Conservation (phyloP, 768 basidiomycete species). For the Rickenella mellea region DNA sequence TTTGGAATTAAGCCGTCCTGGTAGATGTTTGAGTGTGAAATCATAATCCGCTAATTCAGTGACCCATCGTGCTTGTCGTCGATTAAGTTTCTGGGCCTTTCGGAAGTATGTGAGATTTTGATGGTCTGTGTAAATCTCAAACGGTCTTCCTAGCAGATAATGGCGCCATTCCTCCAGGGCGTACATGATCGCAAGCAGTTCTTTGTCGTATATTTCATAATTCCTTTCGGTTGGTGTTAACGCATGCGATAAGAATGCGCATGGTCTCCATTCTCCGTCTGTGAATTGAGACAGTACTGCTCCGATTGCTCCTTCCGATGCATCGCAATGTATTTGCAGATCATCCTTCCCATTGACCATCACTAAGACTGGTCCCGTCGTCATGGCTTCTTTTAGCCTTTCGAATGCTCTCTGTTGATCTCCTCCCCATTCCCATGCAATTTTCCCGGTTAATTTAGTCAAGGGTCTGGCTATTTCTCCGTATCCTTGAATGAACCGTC, state of each 20-base stretch:
- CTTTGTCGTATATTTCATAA: neutral
- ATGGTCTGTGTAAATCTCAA: slow-evolving; percentile 16
- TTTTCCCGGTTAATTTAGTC: neutral
- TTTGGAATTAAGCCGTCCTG: slow-evolving; percentile 2
- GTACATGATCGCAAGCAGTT: neutral
- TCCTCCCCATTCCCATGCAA: neutral
- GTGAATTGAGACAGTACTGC: slow-evolving; percentile 12
- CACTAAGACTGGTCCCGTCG: slow-evolving; percentile 9
- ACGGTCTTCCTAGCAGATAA: slow-evolving; percentile 1
- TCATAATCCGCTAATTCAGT: slow-evolving; percentile 11
- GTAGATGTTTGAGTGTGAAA: slow-evolving; percentile 7
- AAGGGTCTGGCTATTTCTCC: neutral
- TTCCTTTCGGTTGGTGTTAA: neutral
- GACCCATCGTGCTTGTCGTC: slow-evolving; percentile 22
- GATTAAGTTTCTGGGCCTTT: slow-evolving; percentile 15
- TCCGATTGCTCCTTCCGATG: slow-evolving; percentile 14
- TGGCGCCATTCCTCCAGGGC: slow-evolving; percentile 2
- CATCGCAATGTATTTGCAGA: slow-evolving; percentile 7
- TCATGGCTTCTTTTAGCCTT: slow-evolving; percentile 13
- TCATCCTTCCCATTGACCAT: slow-evolving; percentile 1
- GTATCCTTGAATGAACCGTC: slow-evolving; percentile 29
- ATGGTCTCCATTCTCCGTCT: slow-evolving; percentile 4
- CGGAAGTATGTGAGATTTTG: slow-evolving; percentile 18
- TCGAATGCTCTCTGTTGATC: slow-evolving; percentile 9
- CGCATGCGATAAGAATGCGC: too few relatives aligned